These are phyloP conservation scores for Ustulina deusta DNA, from an alignment of 2,329 filamentous ascomycete species.

Conservation along the genomic window DNA sequence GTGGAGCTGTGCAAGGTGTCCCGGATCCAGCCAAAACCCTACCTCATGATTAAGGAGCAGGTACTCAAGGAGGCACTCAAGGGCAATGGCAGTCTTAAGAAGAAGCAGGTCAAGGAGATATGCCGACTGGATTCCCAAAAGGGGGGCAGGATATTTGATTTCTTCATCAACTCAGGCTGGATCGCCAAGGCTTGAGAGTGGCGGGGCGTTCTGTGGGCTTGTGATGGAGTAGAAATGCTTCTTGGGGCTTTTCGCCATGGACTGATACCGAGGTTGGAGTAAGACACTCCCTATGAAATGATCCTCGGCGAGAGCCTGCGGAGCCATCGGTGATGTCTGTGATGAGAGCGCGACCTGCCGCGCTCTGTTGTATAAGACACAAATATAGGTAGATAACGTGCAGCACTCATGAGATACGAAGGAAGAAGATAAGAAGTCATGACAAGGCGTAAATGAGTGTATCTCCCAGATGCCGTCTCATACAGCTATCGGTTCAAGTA, in stretches of 20 bases:
- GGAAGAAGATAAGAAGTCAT: constrained; percentile 2
- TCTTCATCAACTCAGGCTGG: constrained; percentile 93
- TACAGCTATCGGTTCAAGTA: too few relatives aligned
- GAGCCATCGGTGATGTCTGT: background rate
- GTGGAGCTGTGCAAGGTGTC: constrained; percentile 86
- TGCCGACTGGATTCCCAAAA: constrained; percentile 87
- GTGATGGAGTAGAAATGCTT: background rate
- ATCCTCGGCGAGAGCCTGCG: too few relatives aligned
- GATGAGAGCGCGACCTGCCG: background rate
- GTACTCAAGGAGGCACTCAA: constrained; percentile 92
- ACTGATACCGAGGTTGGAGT: background rate
- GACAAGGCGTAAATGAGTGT: background rate
- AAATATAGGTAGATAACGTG: background rate
- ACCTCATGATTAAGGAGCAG: constrained; percentile 92
- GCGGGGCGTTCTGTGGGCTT: background rate
- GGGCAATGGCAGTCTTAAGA: constrained; percentile 88
- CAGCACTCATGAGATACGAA: constrained; percentile 11
- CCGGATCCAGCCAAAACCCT: constrained; percentile 91
- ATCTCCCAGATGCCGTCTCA: too few relatives aligned
- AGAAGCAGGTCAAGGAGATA: constrained; percentile 91
- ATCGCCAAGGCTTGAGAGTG: constrained; percentile 77
- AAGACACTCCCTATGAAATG: background rate
- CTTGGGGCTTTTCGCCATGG: background rate
- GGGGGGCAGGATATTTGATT: constrained; percentile 88
- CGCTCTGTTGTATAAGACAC: background rate